These are phyloP conservation scores for Pseudocercospora macadamiae DNA, from an alignment of 2,329 filamentous ascomycete species.

Conservation along the genomic window DNA sequence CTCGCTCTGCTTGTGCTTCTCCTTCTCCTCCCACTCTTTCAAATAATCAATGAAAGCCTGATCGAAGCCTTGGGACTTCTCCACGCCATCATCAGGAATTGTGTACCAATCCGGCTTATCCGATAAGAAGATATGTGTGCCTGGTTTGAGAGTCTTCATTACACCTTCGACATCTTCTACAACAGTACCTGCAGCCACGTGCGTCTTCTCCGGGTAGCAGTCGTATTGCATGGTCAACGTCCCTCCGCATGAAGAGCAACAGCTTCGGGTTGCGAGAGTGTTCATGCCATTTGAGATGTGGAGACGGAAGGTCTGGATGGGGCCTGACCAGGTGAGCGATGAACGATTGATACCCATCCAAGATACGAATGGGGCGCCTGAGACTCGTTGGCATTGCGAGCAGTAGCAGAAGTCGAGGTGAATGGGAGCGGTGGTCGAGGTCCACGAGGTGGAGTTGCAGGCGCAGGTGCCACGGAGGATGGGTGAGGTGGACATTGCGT, in stretches of 20 bases:
- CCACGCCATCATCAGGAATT: slow-evolving; percentile 22
- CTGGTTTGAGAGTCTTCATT: slow-evolving; percentile 2
- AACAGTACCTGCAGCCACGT: slow-evolving; percentile 24
- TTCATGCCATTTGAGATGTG: slow-evolving; percentile 9
- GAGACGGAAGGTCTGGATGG: slow-evolving; percentile 12
- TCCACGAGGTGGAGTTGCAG: slow-evolving; percentile 21
- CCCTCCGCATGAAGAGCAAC: slow-evolving; percentile 22
- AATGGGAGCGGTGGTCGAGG: slow-evolving; percentile 11
- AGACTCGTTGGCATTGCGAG: slow-evolving; percentile 27
- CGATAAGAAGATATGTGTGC: slow-evolving; percentile 23
- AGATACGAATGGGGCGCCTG: slow-evolving; percentile 26
- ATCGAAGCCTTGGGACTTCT: slow-evolving; percentile 24
- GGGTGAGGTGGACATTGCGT: background rate
- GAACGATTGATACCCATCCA: slow-evolving; percentile 24
- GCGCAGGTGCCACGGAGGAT: slow-evolving; percentile 20
- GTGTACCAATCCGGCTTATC: slow-evolving; percentile 23
- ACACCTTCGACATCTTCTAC: slow-evolving; percentile 3
- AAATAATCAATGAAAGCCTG: background rate
- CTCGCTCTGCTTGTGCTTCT: background rate
- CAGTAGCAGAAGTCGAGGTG: slow-evolving; percentile 31
- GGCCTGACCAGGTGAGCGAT: slow-evolving; percentile 15
- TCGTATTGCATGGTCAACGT: slow-evolving; percentile 27
- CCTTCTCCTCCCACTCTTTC: background rate
- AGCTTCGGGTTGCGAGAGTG: slow-evolving; percentile 19
- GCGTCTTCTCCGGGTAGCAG: slow-evolving; percentile 23